A percentile compares a stretch with the other conserved stretches of the same genome.
phyloP scores from a whole-genome alignment of 495 filamentous ascomycete genomes.

The Aspergillus avenaceus region DNA sequence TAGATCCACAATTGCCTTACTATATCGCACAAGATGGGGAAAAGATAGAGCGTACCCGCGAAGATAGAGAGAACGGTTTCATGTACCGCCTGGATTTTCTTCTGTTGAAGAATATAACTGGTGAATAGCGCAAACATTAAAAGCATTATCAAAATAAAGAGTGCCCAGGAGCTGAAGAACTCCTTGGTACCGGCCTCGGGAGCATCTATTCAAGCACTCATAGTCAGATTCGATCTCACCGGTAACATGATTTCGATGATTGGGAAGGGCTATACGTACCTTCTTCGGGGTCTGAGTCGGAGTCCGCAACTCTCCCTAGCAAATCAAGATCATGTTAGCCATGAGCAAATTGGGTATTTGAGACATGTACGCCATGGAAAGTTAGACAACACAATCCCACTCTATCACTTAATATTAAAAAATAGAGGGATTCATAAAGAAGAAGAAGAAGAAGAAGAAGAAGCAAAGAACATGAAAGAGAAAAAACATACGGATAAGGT shows the following conservation, averaged over 20 bases:
- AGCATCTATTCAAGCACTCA: slow-evolving; percentile 31
- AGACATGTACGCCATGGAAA: neutral
- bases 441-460: neutral
- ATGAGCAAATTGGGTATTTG: neutral
- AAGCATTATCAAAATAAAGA: slow-evolving; percentile 92
- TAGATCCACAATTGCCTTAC: neutral
- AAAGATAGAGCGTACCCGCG: slow-evolving; percentile 60
- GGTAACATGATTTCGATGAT: neutral
- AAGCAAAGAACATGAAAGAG: neutral
- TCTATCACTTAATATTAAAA: too few species aligned
- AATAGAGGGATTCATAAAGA: too few species aligned
- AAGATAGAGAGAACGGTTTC: slow-evolving; percentile 98
- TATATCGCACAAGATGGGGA: slow-evolving; percentile 5
- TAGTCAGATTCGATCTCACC: slow-evolving; percentile 11
- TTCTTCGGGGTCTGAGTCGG: slow-evolving; percentile 49
- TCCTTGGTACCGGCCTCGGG: slow-evolving; percentile 75
- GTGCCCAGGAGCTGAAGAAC: slow-evolving; percentile 89
- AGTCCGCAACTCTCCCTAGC: slow-evolving; percentile 31
- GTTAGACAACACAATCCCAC: too few species aligned
- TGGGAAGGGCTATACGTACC: slow-evolving; percentile 30
- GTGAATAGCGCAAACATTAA: slow-evolving; percentile 93
- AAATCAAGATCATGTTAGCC: slow-evolving; percentile 17
- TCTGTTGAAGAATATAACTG: slow-evolving; percentile 91
- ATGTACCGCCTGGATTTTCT: slow-evolving; percentile 93
- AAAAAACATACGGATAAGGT: slow-evolving; percentile 36